Base-by-base conservation (phyloP, 2,329 filamentous ascomycete genomes). In the Aureobasidium subglaciale region DNA sequence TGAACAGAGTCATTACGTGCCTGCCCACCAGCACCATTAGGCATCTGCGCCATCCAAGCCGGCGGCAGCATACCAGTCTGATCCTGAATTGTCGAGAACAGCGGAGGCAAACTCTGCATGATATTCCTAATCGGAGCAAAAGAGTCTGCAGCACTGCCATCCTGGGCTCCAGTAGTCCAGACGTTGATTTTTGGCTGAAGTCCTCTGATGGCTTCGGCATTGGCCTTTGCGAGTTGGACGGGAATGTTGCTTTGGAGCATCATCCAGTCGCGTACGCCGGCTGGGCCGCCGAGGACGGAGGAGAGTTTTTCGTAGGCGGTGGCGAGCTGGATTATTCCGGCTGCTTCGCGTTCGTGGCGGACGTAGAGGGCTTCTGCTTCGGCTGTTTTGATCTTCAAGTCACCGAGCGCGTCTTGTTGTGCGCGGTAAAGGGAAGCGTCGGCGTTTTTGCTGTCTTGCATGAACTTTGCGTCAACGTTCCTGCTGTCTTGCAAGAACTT, bases 101-200 rank as follows among this genome's bases (percentile, higher is more conserved):
- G 77, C 5, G 90, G 90, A 32, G 90, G 90, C 59, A 95, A 75
- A 68, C 84, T 87, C 76, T 93, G 89, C 73, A 93, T 91, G 34
- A 95, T 79, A 63, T 92, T 91, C 61, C 88, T 78, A 72, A 93
- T 85, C 4, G 86, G 79, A 1, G 80, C 81, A 22, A 78, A 73
- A 8, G 78, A 70, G 57, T 88, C 84, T 55, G 80, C 73, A n/a
- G 71, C 18, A 67, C 66, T 10, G 71, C 73, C 15, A 6, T 41
- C 67, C 76, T 38, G 64, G 66, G 49, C 69, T 0, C 87, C 87
- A 8, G 89, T 95, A 68, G 89, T 93, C 90, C 89, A 95, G 24
- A 92, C 84, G 59, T 85, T 90, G 73, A 95, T 93, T 84, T 95
- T 95, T 61, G 90, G 90, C 69, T 90, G 81, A 62, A 95, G 73